Evolutionary conservation across 768 basidiomycete genomes (phyloP).

Genomic region (Naganishia friedmannii): DNA sequence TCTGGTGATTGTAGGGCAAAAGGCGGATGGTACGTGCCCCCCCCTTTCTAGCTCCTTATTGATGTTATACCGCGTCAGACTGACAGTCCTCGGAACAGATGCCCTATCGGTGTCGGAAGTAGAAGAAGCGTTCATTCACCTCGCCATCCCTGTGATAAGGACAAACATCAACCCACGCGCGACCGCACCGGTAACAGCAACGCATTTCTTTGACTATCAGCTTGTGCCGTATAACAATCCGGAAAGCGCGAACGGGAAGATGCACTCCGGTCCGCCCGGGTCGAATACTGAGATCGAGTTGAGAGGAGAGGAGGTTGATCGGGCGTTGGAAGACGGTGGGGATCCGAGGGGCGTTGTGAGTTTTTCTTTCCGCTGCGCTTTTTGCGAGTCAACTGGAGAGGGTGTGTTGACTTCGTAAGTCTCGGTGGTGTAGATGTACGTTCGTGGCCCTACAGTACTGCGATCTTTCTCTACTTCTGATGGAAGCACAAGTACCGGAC

Average conservation of each 20-base stretch:
- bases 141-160: constrained; percentile 72
- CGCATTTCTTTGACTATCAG: constrained; percentile 82
- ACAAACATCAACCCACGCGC: constrained; percentile 62
- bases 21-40: background rate
- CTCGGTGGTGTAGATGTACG: background rate
- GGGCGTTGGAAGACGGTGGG: constrained; percentile 61
- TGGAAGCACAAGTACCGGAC: no score
- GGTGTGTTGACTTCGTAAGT: background rate
- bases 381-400: background rate
- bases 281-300: constrained; percentile 81
- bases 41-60: no score
- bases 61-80: no score
- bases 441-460: background rate
- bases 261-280: constrained; percentile 72
- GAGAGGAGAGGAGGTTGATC: constrained; percentile 64
- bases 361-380: background rate
- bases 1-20: background rate
- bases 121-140: constrained; percentile 1
- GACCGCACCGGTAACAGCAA: constrained; percentile 73
- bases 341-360: constrained; percentile 65
- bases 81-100: no score
- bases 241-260: constrained; percentile 27
- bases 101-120: background rate
- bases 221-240: constrained; percentile 54
- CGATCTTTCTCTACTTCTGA: background rate